Base-by-base conservation (phyloP, 23 red algal genomes). In the Pyropia yezoensis region DNA sequence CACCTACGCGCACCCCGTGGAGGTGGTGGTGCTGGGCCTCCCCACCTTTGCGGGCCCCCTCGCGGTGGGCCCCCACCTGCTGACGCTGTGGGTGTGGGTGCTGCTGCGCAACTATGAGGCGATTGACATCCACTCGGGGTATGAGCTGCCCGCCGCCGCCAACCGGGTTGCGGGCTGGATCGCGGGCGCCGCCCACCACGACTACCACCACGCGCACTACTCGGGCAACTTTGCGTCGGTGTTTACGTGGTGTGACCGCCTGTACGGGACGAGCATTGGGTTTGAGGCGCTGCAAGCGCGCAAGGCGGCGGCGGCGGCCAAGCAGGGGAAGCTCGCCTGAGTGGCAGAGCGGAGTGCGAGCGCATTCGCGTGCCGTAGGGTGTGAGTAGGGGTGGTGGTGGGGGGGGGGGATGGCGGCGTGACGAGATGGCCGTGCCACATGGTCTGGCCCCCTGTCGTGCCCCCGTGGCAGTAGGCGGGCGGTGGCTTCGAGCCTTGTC, bases 161-260 rank as follows among this genome's bases (percentile, higher is more conserved):
- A 83, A 85, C 57, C 80, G 74, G 3, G 85, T 72, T 71, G 56
- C 89, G 24, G 78, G 78, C 50, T 49, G 84, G 25, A 85, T 90
- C 57, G 91, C 85, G 6, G 91, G 91, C 51, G 91, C 91, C 18
- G 51, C 73, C 29, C 79, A 80, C 76, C 91, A 96, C 39, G 91
- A 96, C 68, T 78, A 96, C 62, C 91, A 96, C 61, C 91, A 96
- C 70, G 74, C 77, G 60, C 84, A 78, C 62, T 88, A 83, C 69
- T 89, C 83, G 26, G 91, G 91, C 8, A 96, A 96, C 74, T 89
- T 77, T 52, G 84, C 84, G n/a, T 89, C 84, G 17, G 70, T 82
- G 17, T 89, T 89, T 62, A 75, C 58, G 14, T 89, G 84, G 84
- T 75, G 68, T 52, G 84, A 89, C 65, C 33, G 61, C 24, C 19